phyloP scores from a whole-genome alignment of 2,329 filamentous ascomycete species.

The Coniosporium tulheliwenetii region DNA sequence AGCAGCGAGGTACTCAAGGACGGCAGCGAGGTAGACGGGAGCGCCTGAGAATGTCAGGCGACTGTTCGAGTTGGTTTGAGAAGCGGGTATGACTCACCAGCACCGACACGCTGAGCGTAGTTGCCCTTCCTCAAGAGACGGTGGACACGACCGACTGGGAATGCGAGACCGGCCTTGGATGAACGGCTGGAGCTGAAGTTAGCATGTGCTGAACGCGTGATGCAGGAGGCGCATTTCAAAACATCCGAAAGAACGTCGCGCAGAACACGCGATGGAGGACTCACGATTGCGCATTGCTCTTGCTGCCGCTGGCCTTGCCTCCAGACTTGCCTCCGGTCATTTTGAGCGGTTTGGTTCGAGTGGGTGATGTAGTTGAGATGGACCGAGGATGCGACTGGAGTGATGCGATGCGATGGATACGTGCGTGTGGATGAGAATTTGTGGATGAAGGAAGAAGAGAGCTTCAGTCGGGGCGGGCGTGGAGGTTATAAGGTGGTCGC shows the following conservation, averaged over 20 bases:
- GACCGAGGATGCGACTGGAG: slow-evolving; percentile 21
- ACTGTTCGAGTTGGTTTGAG: slow-evolving; percentile 3
- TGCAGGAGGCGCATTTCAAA: slow-evolving; percentile 5
- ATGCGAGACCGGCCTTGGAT: slow-evolving; percentile 97
- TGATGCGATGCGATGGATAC: slow-evolving; percentile 15
- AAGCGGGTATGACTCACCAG: slow-evolving; percentile 39
- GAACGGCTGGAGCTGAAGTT: slow-evolving; percentile 58
- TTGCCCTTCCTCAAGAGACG: slow-evolving; percentile 98
- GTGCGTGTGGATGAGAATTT: slow-evolving; percentile 12
- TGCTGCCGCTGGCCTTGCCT: slow-evolving; percentile 97
- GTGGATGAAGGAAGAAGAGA: slow-evolving; percentile 8
- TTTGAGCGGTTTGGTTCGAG: slow-evolving; percentile 38
- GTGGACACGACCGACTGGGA: slow-evolving; percentile 98
- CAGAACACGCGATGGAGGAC: slow-evolving; percentile 24
- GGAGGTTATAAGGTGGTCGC: slow-evolving; percentile 4
- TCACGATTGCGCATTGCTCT: slow-evolving; percentile 94
- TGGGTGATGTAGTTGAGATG: slow-evolving; percentile 13
- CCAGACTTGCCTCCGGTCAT: slow-evolving; percentile 99
- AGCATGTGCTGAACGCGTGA: slow-evolving; percentile 16
- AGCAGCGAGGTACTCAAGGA: slow-evolving; percentile 95
- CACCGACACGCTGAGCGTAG: slow-evolving; percentile 99
- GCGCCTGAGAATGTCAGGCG: slow-evolving; percentile 38
- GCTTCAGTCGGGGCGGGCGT: slow-evolving; percentile 8
- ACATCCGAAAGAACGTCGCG: slow-evolving; percentile 6
- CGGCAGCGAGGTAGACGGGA: slow-evolving; percentile 90